A percentile compares a stretch with the other conserved stretches of the same genome.
Conservation (phyloP, 768 basidiomycete genomes). For the Cubamyces sp. region DNA sequence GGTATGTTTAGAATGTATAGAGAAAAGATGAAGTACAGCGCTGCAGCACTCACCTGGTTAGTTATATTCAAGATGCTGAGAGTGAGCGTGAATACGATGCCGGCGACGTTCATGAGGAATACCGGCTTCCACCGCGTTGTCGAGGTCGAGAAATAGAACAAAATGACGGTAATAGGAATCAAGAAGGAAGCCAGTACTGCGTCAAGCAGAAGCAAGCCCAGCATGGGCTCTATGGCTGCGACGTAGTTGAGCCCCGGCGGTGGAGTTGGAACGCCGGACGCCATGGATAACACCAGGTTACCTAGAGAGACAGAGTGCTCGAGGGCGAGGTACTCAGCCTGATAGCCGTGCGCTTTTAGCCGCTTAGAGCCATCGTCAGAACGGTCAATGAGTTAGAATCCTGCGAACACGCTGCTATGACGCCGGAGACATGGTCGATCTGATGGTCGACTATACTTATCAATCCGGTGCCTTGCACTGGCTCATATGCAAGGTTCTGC, state of each 20-base stretch:
- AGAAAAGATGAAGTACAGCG: background rate
- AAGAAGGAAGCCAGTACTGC: constrained; percentile 6
- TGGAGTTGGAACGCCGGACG: background rate
- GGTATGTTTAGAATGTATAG: background rate
- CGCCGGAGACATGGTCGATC: too few species aligned
- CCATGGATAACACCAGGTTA: too few species aligned
- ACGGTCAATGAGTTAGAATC: too few species aligned
- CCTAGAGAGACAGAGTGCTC: too few species aligned
- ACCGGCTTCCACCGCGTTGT: constrained; percentile 26
- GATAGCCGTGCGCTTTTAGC: too few species aligned
- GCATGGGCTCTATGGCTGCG: constrained; percentile 8
- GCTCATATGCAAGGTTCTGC: too few species aligned
- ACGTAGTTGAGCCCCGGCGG: constrained; percentile 1
- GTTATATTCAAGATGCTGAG: constrained; percentile 1
- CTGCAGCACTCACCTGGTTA: constrained; percentile 9
- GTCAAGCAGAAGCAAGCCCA: constrained; percentile 11
- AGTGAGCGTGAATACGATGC: constrained; percentile 17
- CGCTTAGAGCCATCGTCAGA: too few species aligned
- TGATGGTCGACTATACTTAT: too few species aligned
- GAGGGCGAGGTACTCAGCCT: too few species aligned
- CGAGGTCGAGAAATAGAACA: constrained; percentile 34
- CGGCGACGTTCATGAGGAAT: constrained; percentile 34
- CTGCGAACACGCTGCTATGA: too few species aligned
- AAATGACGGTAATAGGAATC: constrained; percentile 16
- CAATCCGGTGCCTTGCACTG: too few species aligned